These are phyloP conservation scores for Tetracladium marchalianum DNA, from an alignment of 495 filamentous ascomycete genomes.

Conservation along the genomic window DNA sequence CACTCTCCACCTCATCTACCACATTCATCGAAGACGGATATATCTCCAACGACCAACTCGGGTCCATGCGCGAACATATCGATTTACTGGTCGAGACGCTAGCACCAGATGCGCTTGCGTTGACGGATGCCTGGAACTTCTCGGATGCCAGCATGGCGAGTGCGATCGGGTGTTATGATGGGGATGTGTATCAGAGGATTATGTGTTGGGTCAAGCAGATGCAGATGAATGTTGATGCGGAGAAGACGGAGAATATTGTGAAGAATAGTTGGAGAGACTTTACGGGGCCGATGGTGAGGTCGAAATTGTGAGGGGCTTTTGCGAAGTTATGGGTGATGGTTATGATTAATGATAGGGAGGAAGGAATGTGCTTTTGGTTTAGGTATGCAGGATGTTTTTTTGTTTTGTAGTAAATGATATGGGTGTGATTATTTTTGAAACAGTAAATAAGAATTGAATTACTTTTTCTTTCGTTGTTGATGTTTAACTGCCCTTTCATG, in stretches of 20 bases:
- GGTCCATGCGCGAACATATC: conserved; percentile 9
- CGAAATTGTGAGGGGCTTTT: not conserved
- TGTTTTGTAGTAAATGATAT: too few species aligned
- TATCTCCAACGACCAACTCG: conserved; percentile 5
- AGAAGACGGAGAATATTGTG: not conserved
- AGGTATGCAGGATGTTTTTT: too few species aligned
- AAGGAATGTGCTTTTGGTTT: too few species aligned
- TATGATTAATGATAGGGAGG: too few species aligned
- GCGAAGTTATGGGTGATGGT: not conserved
- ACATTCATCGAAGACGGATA: conserved; percentile 17
- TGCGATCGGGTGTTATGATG: conserved; percentile 21
- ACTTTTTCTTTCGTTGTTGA: too few species aligned
- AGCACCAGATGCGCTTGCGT: conserved; percentile 14
- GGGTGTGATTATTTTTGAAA: too few species aligned
- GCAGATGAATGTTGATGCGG: conserved; percentile 14
- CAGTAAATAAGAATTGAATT: too few species aligned
- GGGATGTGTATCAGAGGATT: conserved; percentile 21
- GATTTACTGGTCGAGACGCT: conserved; percentile 16
- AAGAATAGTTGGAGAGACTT: conserved; percentile 1
- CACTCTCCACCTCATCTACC: conserved; percentile 6
- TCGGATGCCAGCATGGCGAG: conserved; percentile 20
- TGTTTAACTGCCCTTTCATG: too few species aligned
- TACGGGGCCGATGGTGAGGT: not conserved
- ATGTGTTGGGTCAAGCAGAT: conserved; percentile 22
- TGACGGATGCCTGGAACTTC: conserved; percentile 27